Evolutionary conservation across 139 green algal species (phyloP).

Genomic region (Chlamydomonas schloesseri): DNA sequence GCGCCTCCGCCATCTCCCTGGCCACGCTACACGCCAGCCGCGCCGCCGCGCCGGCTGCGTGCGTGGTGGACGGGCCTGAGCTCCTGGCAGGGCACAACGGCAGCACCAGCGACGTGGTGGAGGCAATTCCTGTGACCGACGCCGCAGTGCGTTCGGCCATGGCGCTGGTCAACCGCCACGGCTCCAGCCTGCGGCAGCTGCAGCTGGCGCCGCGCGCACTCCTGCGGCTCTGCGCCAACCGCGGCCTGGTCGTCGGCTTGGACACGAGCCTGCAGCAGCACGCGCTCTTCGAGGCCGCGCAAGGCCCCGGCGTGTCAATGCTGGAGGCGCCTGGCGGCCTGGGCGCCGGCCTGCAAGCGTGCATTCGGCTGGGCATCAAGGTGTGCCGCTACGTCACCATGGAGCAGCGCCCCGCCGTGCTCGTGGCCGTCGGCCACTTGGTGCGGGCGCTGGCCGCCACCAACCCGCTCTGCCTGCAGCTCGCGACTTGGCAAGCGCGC

Average conservation of each 20-base stretch:
- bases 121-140: neutral
- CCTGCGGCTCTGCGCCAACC: neutral
- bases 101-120: neutral
- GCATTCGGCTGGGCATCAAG: neutral
- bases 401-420: neutral
- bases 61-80: too few relatives aligned
- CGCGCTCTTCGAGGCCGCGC: neutral
- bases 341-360: neutral
- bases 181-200: neutral
- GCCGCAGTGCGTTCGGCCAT: neutral
- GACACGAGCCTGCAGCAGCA: neutral
- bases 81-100: neutral
- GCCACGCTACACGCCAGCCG: too few relatives aligned
- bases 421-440: neutral
- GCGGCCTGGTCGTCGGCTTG: neutral
- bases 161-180: neutral
- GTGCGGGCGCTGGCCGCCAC: neutral
- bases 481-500: neutral
- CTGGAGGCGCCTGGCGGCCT: neutral
- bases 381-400: neutral
- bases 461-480: too few relatives aligned
- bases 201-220: neutral
- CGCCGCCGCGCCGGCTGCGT: too few relatives aligned
- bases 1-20: too few relatives aligned
- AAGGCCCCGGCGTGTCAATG: neutral